phyloP scores from a whole-genome alignment of 2,329 filamentous ascomycete genomes.

The Talaromyces sp. region DNA sequence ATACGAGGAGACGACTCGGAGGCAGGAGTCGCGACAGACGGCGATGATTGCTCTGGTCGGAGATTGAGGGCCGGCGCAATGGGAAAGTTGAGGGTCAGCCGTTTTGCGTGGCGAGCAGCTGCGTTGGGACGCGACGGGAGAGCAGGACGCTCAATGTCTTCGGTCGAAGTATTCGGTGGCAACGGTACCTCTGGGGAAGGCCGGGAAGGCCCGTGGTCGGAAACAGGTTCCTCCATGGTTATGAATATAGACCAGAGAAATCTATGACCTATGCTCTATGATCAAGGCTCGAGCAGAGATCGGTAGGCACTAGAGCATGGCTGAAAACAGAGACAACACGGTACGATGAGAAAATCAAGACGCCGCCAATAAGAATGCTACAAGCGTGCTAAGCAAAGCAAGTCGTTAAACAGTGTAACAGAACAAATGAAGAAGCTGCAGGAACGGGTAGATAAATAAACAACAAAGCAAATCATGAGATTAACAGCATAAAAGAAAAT shows the following conservation, averaged over 20 bases:
- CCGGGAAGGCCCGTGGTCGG: conserved; percentile 15
- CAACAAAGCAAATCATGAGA: not conserved
- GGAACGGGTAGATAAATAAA: not conserved
- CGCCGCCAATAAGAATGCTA: conserved; percentile 4
- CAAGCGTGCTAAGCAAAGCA: not conserved
- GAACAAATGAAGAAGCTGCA: not conserved
- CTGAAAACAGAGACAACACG: conserved; percentile 9
- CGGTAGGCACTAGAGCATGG: not conserved
- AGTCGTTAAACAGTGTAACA: not conserved
- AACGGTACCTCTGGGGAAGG: conserved; percentile 11
- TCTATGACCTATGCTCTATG: not conserved
- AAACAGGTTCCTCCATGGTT: not conserved
- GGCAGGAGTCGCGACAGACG: conserved; percentile 25
- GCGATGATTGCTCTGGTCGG: conserved; percentile 25
- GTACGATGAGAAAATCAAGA: not conserved
- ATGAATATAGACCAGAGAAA: not conserved
- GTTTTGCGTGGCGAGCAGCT: conserved; percentile 43
- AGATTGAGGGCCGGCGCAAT: conserved; percentile 32
- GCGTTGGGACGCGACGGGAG: conserved; percentile 28
- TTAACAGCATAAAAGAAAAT: not conserved
- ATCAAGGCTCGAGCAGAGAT: not conserved
- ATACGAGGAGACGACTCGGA: conserved; percentile 9
- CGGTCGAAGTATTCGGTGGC: not conserved
- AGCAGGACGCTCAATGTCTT: not conserved
- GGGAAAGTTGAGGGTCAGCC: conserved; percentile 47